Conservation (phyloP, 1,284 basidiomycete species). For the Schizophyllum commune region DNA sequence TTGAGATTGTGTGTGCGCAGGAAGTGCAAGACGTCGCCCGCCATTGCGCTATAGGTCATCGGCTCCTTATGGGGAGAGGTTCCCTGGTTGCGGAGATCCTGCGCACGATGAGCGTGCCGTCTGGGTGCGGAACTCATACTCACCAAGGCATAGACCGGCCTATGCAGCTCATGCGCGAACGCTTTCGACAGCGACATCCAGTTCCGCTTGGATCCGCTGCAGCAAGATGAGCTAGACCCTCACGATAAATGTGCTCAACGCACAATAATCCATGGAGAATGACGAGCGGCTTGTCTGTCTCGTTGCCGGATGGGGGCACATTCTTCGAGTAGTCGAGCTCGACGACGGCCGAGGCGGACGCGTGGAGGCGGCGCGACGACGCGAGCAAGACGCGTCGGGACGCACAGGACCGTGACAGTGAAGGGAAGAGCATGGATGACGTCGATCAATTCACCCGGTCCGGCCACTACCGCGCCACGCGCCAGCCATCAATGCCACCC, state of each 20-base stretch:
- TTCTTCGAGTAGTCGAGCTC: conserved; percentile 7
- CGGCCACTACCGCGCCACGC: too few relatives aligned
- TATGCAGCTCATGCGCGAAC: conserved; percentile 46
- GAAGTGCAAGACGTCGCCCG: conserved; percentile 62
- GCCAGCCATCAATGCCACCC: too few relatives aligned
- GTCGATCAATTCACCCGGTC: background rate
- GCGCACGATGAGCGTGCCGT: background rate
- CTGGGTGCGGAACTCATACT: too few relatives aligned
- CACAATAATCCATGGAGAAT: conserved; percentile 68
- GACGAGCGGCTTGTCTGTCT: conserved; percentile 34
- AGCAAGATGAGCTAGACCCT: background rate
- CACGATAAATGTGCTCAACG: conserved; percentile 15
- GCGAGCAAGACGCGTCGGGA: background rate
- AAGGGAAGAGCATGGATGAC: background rate
- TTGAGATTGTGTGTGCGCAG: conserved; percentile 41
- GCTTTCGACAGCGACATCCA: conserved; percentile 68
- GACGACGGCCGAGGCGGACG: conserved; percentile 1
- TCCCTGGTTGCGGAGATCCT: conserved; percentile 82
- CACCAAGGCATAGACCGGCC: conserved; percentile 65
- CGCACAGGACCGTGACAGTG: background rate
- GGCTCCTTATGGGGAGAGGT: conserved; percentile 58
- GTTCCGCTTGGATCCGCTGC: conserved; percentile 74
- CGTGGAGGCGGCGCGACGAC: background rate
- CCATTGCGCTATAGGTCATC: conserved; percentile 67
- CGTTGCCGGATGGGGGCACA: conserved; percentile 8